Percentiles rank a stretch among this genome's conserved stretches.
Evolutionary conservation across 2,329 filamentous ascomycete genomes (phyloP).

Genomic region (Claviceps capensis): DNA sequence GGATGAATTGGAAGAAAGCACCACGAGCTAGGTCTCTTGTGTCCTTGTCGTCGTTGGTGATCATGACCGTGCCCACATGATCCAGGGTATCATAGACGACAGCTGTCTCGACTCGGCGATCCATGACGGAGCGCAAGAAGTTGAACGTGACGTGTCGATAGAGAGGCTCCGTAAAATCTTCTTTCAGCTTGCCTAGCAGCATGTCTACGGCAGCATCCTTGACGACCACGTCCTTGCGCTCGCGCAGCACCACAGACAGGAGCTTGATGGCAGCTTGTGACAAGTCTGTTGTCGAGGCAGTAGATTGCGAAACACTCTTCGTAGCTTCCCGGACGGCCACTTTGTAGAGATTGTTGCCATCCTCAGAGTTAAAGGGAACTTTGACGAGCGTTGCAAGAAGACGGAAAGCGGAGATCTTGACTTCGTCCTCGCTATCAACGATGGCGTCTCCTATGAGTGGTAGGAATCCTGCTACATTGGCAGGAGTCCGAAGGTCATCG

Average conservation of each 20-base stretch:
- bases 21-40: constrained; percentile 79
- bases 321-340: constrained; percentile 79
- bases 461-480: constrained; percentile 73
- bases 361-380: constrained; percentile 63
- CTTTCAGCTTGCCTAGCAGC: constrained; percentile 66
- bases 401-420: constrained; percentile 77
- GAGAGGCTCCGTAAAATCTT: constrained; percentile 84
- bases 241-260: constrained; percentile 70
- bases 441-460: constrained; percentile 81
- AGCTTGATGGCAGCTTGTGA: constrained; percentile 83
- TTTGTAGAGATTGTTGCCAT: constrained; percentile 49
- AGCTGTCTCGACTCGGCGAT: constrained; percentile 72
- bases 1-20: constrained; percentile 85
- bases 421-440: constrained; percentile 75
- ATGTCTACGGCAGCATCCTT: constrained; percentile 74
- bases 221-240: constrained; percentile 60
- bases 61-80: constrained; percentile 81
- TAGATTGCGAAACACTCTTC: constrained; percentile 62
- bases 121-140: constrained; percentile 78
- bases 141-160: constrained; percentile 90
- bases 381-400: constrained; percentile 76
- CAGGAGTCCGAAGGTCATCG: constrained; percentile 61
- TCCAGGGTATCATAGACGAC: constrained; percentile 87
- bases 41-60: constrained; percentile 83
- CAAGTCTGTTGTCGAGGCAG: constrained; percentile 68